Evolutionary conservation across 257 asterid genomes (phyloP), one percentile per base, ranked within the genome.

Genomic region (Leonotis leonurus): DNA sequence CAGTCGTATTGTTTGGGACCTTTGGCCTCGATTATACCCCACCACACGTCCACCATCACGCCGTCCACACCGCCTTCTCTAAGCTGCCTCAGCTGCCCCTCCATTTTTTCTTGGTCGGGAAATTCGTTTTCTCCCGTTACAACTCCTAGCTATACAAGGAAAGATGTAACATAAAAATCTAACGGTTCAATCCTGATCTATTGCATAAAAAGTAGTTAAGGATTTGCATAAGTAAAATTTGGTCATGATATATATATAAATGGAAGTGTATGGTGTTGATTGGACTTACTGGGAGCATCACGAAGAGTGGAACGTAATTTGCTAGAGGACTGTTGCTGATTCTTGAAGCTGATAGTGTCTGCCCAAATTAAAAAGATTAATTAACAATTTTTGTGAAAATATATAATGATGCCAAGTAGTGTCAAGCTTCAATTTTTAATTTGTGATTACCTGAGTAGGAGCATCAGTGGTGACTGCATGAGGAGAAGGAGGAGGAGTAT

Each of bases 1-100:
- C 98, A 90, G 21, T 85, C 78, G 56, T 83, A 88, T 17, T 70
- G 76, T 35, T 75, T 78, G 0, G 95, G 91, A 3, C 80, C 91
- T 54, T 74, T 64, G 56, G 77, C 69, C 65, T 90, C 98, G 8
- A 82, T 64, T 3, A 88, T 79, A 5, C 98, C 94, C 95, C 98
- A 88, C 96, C 98, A 85, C 17, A 90, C 90, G 60, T 90, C 97
- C 49, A 90, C 96, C 97, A 87, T 90, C 21, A 90, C 78, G 14
- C 97, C 96, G 49, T 90, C 97, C 0, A 85, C 83, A 11, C 77
- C 96, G 3, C 83, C 94, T 20, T 66, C 70, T 18, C 61, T 73
- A 6, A 90, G 83, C 60, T 79, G 69, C 43, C 52, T 76, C 37
- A 90, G 82, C 71, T 85, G 89, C 77, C 78, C 71, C 77, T 77